phyloP scores from a whole-genome alignment of 176 grass and related monocot species.

The Canna indica region DNA sequence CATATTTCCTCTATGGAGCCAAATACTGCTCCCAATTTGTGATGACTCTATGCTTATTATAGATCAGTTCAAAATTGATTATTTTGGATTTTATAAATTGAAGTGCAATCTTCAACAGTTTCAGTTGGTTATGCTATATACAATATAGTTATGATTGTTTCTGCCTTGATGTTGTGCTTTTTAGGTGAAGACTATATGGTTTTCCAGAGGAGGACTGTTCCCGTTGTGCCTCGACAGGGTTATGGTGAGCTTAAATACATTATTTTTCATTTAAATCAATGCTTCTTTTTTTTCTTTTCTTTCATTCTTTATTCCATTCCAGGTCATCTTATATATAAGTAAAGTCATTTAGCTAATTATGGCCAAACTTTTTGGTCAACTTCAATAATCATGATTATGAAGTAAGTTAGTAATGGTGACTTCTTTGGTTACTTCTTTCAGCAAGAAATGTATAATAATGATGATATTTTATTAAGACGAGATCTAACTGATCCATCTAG shows the following conservation, averaged over 20 bases:
- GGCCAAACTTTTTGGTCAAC: neutral
- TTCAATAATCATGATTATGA: neutral
- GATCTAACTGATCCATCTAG: conserved; percentile 49
- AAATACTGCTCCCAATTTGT: neutral
- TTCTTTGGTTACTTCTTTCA: conserved; percentile 14
- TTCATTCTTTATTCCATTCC: neutral
- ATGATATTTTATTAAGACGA: conserved; percentile 47
- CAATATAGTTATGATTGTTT: neutral
- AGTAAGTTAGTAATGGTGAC: neutral
- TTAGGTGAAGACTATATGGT: conserved; percentile 50
- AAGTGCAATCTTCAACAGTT: neutral
- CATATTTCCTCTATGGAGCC: neutral
- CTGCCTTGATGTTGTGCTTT: neutral
- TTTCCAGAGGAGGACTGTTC: conserved; percentile 38
- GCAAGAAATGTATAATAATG: conserved; percentile 57
- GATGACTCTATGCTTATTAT: neutral
- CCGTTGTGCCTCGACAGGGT: conserved; percentile 58
- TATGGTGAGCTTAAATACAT: conserved; percentile 31
- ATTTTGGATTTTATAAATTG: neutral
- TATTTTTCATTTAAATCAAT: neutral
- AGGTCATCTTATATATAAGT: neutral
- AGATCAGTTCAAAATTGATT: neutral
- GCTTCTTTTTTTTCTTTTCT: neutral
- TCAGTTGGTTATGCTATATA: neutral
- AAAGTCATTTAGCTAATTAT: neutral